Conservation (phyloP, 495 filamentous ascomycete genomes). For the Podospora sp. region DNA sequence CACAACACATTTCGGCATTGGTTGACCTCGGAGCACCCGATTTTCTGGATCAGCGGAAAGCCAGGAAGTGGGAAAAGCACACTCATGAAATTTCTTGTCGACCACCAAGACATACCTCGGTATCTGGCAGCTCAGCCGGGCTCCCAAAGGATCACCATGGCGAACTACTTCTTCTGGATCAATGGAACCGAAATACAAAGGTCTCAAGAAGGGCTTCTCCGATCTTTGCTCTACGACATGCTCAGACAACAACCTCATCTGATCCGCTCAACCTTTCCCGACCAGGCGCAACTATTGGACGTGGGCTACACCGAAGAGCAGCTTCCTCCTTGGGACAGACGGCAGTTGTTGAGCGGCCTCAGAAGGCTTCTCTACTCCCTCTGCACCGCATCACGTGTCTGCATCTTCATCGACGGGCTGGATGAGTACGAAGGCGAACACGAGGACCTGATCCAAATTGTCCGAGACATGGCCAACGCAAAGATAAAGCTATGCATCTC, state of each 20-base stretch:
- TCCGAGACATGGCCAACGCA: not conserved
- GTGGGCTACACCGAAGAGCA: no score
- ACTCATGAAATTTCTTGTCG: not conserved
- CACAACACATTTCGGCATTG: no score
- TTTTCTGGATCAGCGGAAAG: conserved; percentile 9
- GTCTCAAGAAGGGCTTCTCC: conserved; percentile 1
- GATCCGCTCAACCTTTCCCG: no score
- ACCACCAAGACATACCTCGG: not conserved
- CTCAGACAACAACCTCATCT: not conserved
- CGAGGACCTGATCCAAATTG: conserved; percentile 13
- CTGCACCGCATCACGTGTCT: conserved; percentile 18
- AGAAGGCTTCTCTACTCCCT: not conserved
- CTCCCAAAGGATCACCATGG: not conserved
- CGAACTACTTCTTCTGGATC: not conserved
- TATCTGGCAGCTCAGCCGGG: no score
- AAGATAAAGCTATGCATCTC: conserved; percentile 54
- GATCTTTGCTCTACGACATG: not conserved
- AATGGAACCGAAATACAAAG: not conserved
- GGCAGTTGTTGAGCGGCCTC: not conserved
- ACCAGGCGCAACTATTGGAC: no score
- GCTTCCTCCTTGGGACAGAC: no score
- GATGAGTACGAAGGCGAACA: conserved; percentile 31
- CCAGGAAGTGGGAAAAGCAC: conserved; percentile 1
- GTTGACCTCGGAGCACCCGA: not conserved
- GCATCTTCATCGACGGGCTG: conserved; percentile 36